Evolutionary conservation across 2,329 filamentous ascomycete species (phyloP).

Genomic region (Calonectria pteridis): DNA sequence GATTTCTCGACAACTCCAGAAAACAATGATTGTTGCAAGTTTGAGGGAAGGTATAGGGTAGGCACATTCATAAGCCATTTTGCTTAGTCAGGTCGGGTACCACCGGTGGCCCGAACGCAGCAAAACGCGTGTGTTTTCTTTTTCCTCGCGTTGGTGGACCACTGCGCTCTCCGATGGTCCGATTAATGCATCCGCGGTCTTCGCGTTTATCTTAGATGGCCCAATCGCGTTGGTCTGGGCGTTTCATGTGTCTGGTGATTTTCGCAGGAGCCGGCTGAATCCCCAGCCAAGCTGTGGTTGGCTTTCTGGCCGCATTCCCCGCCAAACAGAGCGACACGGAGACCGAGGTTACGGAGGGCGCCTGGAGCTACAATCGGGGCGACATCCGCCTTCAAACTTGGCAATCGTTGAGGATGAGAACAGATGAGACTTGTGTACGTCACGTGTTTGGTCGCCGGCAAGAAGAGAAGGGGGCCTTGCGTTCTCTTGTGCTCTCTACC

Average conservation of each 20-base stretch:
- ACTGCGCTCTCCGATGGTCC: background rate
- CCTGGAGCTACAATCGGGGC: background rate
- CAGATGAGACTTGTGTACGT: background rate
- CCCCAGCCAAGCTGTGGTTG: background rate
- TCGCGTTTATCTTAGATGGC: background rate
- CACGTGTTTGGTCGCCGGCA: background rate
- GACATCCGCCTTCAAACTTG: background rate
- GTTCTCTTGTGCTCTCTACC: background rate
- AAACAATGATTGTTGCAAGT: background rate
- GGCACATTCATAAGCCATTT: background rate
- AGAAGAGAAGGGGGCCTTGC: too few relatives aligned
- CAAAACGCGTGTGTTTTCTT: background rate
- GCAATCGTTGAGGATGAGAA: background rate
- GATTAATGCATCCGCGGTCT: slow-evolving; percentile 2
- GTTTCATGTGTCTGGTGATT: slow-evolving; percentile 11
- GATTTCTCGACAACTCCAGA: background rate
- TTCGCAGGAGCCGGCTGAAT: background rate
- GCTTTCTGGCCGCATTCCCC: background rate
- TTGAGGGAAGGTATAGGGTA: background rate
- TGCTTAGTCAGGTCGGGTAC: background rate
- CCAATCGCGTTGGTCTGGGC: background rate
- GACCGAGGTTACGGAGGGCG: background rate
- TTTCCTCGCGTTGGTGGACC: background rate
- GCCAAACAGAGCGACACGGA: background rate
- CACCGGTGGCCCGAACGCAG: background rate